Conservation (phyloP, 768 basidiomycete species). For the Pisolithus sp. region DNA sequence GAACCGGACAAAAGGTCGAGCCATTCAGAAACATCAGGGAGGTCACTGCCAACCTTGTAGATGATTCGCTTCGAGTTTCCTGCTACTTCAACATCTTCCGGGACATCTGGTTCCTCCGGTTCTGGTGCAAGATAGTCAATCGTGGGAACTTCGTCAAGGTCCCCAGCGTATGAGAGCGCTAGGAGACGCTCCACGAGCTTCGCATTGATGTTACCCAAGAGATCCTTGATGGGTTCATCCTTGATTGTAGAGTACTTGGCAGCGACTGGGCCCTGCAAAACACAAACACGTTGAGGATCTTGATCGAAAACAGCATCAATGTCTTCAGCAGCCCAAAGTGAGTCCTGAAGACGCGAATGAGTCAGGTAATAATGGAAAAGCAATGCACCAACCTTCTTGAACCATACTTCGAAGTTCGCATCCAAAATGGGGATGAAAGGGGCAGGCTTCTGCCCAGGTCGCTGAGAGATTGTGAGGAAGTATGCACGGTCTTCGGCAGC, state of each 20-base stretch:
- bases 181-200: conserved; percentile 74
- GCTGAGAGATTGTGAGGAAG: conserved; percentile 93
- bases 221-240: conserved; percentile 90
- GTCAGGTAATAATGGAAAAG: not conserved
- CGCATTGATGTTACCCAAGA: conserved; percentile 83
- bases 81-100: conserved; percentile 38
- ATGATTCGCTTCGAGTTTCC: conserved; percentile 39
- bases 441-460: conserved; percentile 95
- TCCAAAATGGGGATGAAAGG: conserved; percentile 98
- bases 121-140: conserved; percentile 77
- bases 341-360: conserved; percentile 53
- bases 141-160: conserved; percentile 66
- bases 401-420: conserved; percentile 94
- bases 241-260: conserved; percentile 81
- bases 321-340: conserved; percentile 96
- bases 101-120: conserved; percentile 30
- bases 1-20: conserved; percentile 77
- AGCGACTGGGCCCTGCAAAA: conserved; percentile 95
- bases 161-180: conserved; percentile 69
- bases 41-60: conserved; percentile 42
- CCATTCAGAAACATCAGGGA: conserved; percentile 70
- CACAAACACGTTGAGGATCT: conserved; percentile 96
- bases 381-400: conserved; percentile 77
- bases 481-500: conserved; percentile 91
- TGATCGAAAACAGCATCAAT: conserved; percentile 99